Conservation (phyloP, 805 yeast genomes). For the Yamadazyma endophytica region DNA sequence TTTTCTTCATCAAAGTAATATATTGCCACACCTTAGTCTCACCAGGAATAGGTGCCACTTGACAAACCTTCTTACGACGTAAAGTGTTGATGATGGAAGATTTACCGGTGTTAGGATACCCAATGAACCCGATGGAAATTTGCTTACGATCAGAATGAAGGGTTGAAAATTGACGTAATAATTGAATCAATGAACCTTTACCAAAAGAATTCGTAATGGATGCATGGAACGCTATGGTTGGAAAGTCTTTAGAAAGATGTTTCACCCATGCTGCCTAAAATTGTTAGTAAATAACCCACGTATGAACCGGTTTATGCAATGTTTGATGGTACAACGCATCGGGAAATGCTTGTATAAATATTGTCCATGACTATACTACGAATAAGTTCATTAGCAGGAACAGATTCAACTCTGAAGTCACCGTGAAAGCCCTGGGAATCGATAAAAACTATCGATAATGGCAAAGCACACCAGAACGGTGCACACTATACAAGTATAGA, state of each 20-base stretch:
- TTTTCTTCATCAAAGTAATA: slow-evolving; percentile 93
- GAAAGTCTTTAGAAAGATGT: slow-evolving; percentile 83
- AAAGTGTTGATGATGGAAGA: slow-evolving; percentile 93
- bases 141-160: slow-evolving; percentile 92
- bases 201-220: slow-evolving; percentile 97
- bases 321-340: no score
- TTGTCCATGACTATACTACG: slow-evolving; percentile 66
- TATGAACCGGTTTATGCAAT: no score
- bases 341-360: slow-evolving; percentile 6
- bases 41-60: slow-evolving; percentile 98
- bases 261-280: slow-evolving; percentile 97
- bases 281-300: slow-evolving; percentile 19
- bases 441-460: slow-evolving; percentile 33
- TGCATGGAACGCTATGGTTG: slow-evolving; percentile 97
- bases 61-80: slow-evolving; percentile 92
- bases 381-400: slow-evolving; percentile 39
- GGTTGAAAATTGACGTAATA: slow-evolving; percentile 87
- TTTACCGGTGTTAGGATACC: slow-evolving; percentile 98
- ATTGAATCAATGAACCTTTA: slow-evolving; percentile 91
- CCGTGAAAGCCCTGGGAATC: slow-evolving; percentile 44
- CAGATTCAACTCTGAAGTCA: slow-evolving; percentile 80
- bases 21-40: slow-evolving; percentile 99
- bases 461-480: slow-evolving; percentile 36
- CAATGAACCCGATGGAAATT: slow-evolving; percentile 94
- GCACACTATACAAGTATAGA: slow-evolving; percentile 16